phyloP scores from a whole-genome alignment of 768 basidiomycete species.

The Mycena sanguinolenta region DNA sequence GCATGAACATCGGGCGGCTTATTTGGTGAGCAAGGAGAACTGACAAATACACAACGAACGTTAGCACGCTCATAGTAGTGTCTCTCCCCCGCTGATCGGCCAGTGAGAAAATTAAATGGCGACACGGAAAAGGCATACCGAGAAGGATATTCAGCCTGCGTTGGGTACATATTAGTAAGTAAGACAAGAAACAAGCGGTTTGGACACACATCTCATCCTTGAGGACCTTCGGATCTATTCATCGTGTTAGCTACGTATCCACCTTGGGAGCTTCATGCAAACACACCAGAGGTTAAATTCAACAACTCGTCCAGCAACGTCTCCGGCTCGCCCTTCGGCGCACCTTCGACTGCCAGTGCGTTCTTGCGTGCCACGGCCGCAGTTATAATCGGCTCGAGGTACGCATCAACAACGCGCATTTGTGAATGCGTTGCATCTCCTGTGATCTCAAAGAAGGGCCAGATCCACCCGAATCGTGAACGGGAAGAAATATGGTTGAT shows the following conservation, averaged over 20 bases:
- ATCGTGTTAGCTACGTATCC: too few relatives aligned
- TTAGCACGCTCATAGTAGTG: slow-evolving; percentile 27
- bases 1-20: neutral
- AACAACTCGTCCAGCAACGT: slow-evolving; percentile 66
- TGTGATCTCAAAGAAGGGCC: slow-evolving; percentile 68
- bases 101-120: neutral
- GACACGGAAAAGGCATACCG: neutral
- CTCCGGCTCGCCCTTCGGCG: slow-evolving; percentile 56
- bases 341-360: slow-evolving; percentile 40
- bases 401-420: slow-evolving; percentile 63
- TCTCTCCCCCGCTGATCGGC: slow-evolving; percentile 18
- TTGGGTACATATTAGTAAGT: neutral
- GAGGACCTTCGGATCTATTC: slow-evolving; percentile 26
- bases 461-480: slow-evolving; percentile 55
- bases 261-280: neutral
- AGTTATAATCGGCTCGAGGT: slow-evolving; percentile 65
- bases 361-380: slow-evolving; percentile 47
- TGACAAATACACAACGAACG: slow-evolving; percentile 21
- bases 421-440: slow-evolving; percentile 59
- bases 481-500: slow-evolving; percentile 42
- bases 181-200: neutral
- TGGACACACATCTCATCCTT: slow-evolving; percentile 26
- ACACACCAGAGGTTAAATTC: slow-evolving; percentile 62
- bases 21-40: neutral
- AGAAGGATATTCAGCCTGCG: slow-evolving; percentile 27